phyloP scores from a whole-genome alignment of 2,329 filamentous ascomycete genomes.

The Sarocladium brachiariae region DNA sequence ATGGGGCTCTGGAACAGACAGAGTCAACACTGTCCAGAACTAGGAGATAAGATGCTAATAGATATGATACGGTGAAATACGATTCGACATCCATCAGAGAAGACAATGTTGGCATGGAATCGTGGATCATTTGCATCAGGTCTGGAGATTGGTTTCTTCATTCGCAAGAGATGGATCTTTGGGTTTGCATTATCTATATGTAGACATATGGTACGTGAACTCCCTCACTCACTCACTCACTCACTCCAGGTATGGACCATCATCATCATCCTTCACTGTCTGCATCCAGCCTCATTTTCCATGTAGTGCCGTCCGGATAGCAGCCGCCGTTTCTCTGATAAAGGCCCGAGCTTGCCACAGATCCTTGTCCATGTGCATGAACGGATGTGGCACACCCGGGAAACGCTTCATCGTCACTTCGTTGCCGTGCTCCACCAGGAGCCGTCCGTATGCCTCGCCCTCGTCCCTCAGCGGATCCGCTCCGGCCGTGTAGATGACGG shows the following conservation, averaged over 20 bases:
- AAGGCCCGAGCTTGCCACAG: slow-evolving; percentile 28
- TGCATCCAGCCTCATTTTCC: neutral
- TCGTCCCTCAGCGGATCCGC: slow-evolving; percentile 41
- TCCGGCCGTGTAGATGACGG: slow-evolving; percentile 30
- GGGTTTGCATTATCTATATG: neutral
- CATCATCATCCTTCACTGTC: neutral
- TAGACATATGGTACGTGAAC: too few species aligned
- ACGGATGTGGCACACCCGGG: slow-evolving; percentile 38
- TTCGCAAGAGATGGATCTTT: too few species aligned
- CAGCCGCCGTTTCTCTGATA: slow-evolving; percentile 24
- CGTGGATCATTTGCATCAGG: too few species aligned
- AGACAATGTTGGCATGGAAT: too few species aligned
- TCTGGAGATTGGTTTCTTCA: neutral
- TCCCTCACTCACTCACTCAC: too few species aligned
- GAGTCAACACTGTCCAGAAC: neutral
- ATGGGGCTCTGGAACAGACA: neutral
- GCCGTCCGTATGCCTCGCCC: slow-evolving; percentile 37
- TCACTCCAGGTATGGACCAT: too few species aligned
- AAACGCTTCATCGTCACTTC: slow-evolving; percentile 38
- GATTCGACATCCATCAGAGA: too few species aligned
- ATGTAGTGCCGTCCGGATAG: slow-evolving; percentile 19
- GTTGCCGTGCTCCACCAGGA: slow-evolving; percentile 33
- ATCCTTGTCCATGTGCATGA: slow-evolving; percentile 38
- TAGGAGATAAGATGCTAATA: neutral
- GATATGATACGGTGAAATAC: too few species aligned